phyloP scores from a whole-genome alignment of 768 basidiomycete species.

The Naganishia friedmannii region DNA sequence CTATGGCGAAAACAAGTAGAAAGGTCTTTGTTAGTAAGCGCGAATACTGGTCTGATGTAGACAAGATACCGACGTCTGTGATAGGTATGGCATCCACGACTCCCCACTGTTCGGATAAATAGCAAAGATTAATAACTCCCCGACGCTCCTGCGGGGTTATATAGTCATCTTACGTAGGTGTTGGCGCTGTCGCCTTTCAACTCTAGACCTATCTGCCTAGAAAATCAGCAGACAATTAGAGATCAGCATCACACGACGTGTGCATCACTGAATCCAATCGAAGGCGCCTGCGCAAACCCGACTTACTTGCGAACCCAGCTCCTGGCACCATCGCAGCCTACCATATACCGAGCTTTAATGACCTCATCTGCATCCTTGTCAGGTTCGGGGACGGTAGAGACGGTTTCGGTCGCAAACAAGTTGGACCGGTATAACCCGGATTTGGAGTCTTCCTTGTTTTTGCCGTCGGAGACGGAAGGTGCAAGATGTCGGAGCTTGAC shows the following conservation, averaged over 20 bases:
- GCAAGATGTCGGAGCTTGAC: slow-evolving; percentile 21
- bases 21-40: background rate
- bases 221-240: background rate
- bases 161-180: slow-evolving; percentile 10
- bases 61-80: slow-evolving; percentile 17
- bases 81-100: slow-evolving; percentile 26
- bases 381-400: background rate
- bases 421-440: slow-evolving; percentile 30
- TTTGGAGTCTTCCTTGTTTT: background rate
- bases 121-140: background rate
- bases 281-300: too few species aligned
- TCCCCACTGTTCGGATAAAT: slow-evolving; percentile 8
- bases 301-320: slow-evolving; percentile 28
- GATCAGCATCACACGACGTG: too few species aligned
- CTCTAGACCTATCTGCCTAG: slow-evolving; percentile 17
- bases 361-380: slow-evolving; percentile 11
- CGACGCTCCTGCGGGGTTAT: background rate
- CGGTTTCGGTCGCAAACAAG: slow-evolving; percentile 8
- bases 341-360: slow-evolving; percentile 15
- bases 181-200: slow-evolving; percentile 29
- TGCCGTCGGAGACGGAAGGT: background rate
- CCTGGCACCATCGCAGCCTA: slow-evolving; percentile 29
- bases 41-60: background rate
- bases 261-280: too few species aligned
- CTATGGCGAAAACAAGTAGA: too few species aligned